These are phyloP conservation scores for Oryza longistaminata DNA, from an alignment of 176 grass and related monocot species.

Conservation along the genomic window DNA sequence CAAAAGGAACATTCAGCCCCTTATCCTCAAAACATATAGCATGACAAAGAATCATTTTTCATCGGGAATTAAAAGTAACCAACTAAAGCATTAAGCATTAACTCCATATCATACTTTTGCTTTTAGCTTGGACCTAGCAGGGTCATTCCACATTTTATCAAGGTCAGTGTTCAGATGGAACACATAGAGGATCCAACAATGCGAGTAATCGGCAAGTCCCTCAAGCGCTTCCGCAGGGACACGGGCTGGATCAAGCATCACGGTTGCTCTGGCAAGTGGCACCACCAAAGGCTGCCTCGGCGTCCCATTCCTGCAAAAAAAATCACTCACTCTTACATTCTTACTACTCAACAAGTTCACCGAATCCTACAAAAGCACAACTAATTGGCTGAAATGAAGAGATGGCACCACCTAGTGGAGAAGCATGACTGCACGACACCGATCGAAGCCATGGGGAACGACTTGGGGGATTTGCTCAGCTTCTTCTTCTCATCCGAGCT, in stretches of 20 bases:
- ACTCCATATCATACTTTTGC: slow-evolving; percentile 60
- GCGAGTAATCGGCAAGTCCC: slow-evolving; percentile 74
- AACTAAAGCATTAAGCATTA: neutral
- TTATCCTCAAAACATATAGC: neutral
- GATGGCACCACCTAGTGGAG: slow-evolving; percentile 65
- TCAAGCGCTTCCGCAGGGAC: slow-evolving; percentile 70
- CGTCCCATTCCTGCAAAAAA: slow-evolving; percentile 65
- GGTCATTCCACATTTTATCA: slow-evolving; percentile 91
- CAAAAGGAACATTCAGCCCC: slow-evolving; percentile 16
- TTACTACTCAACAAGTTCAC: neutral
- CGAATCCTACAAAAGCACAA: neutral
- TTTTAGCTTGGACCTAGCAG: slow-evolving; percentile 85
- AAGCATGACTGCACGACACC: slow-evolving; percentile 79
- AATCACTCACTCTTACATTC: neutral
- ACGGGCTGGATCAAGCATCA: slow-evolving; percentile 58
- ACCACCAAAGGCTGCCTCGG: slow-evolving; percentile 91
- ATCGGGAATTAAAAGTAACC: neutral
- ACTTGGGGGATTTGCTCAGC: neutral
- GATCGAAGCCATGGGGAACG: slow-evolving; percentile 75
- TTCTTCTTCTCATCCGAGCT: slow-evolving; percentile 25
- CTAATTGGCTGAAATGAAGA: neutral
- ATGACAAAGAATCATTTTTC: neutral
- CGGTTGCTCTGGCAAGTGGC: slow-evolving; percentile 71
- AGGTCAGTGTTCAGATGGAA: slow-evolving; percentile 94
- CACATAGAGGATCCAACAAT: slow-evolving; percentile 95